These are phyloP conservation scores for Backusella liffmaniae DNA, from an alignment of 192 early-diverging fungal genomes.

Conservation along the genomic window DNA sequence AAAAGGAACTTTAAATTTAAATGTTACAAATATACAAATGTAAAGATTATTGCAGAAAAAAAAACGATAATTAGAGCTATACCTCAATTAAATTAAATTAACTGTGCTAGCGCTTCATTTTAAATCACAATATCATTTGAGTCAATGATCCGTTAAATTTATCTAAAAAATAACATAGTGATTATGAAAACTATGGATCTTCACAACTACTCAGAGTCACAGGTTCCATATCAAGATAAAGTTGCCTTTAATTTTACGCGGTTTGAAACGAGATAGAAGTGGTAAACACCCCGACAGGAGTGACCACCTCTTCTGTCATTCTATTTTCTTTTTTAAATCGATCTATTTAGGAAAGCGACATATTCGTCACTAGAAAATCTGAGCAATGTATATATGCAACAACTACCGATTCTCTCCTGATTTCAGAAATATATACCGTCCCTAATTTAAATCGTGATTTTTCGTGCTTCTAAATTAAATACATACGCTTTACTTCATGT, in stretches of 20 bases:
- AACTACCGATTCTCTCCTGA: background rate
- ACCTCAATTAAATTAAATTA: background rate
- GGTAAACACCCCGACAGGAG: background rate
- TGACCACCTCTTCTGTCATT: background rate
- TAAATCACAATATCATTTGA: background rate
- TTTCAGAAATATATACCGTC: background rate
- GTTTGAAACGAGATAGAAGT: background rate
- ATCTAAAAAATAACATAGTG: background rate
- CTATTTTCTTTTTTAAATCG: background rate
- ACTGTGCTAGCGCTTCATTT: no score
- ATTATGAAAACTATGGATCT: background rate
- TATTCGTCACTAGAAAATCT: background rate
- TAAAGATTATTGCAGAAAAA: background rate
- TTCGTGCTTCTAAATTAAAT: background rate
- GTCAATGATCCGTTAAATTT: background rate
- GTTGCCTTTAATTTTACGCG: background rate
- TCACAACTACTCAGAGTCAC: background rate
- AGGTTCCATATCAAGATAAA: background rate
- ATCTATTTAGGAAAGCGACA: background rate
- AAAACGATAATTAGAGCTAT: background rate
- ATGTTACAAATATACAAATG: background rate
- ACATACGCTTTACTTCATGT: background rate
- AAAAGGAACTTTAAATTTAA: background rate
- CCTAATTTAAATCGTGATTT: background rate
- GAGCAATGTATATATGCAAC: background rate